Conservation (phyloP, 768 basidiomycete genomes). For the Amanita inopinata region DNA sequence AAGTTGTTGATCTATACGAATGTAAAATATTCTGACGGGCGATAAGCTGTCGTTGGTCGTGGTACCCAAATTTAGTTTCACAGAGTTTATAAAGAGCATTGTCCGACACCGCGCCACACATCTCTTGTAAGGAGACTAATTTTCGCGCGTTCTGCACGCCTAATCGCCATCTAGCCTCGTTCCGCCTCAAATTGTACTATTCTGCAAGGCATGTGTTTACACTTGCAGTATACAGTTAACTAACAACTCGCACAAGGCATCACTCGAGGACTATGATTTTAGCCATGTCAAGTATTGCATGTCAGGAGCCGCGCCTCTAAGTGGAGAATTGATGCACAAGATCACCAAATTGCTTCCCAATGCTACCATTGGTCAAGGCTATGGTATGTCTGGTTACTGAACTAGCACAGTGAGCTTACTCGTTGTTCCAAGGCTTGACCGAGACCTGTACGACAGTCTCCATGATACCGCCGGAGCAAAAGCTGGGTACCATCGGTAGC, state of each 20-base stretch:
- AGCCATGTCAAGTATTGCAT: slow-evolving; percentile 41
- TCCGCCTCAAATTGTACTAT: slow-evolving; percentile 53
- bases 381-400: slow-evolving; percentile 28
- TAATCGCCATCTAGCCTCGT: slow-evolving; percentile 33
- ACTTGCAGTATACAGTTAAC: background rate
- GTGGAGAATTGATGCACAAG: slow-evolving; percentile 40
- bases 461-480: slow-evolving; percentile 32
- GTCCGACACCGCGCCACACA: slow-evolving; percentile 44
- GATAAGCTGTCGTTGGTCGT: slow-evolving; percentile 44
- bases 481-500: slow-evolving; percentile 41
- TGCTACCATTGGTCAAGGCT: slow-evolving; percentile 56
- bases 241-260: background rate
- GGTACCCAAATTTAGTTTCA: slow-evolving; percentile 56
- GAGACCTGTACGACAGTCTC: slow-evolving; percentile 50
- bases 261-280: slow-evolving; percentile 31
- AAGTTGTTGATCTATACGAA: slow-evolving; percentile 10
- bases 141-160: background rate
- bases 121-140: slow-evolving; percentile 32
- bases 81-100: slow-evolving; percentile 45
- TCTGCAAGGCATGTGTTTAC: slow-evolving; percentile 46
- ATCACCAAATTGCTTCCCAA: slow-evolving; percentile 43
- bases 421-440: slow-evolving; percentile 39
- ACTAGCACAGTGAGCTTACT: background rate
- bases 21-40: slow-evolving; percentile 1
- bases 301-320: slow-evolving; percentile 57